A percentile compares a stretch with the other conserved stretches of the same genome.
These are phyloP conservation scores for Saccharomycopsis selenospora DNA, from an alignment of 805 yeast species.

Conservation along the genomic window DNA sequence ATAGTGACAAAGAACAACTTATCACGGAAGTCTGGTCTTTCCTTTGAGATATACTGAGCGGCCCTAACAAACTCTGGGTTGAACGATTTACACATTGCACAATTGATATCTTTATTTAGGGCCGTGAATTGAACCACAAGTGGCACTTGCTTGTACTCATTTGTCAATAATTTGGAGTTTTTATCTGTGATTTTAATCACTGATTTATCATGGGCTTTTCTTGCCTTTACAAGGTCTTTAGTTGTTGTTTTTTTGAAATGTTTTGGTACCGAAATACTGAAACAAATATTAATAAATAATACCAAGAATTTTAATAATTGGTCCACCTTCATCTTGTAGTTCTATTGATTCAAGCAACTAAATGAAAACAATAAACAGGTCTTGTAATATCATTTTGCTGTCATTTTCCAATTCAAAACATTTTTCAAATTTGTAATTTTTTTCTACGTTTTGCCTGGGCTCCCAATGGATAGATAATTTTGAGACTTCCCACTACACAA, in stretches of 20 bases:
- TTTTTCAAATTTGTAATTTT: too few relatives aligned
- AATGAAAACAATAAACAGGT: too few relatives aligned
- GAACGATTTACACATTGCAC: constrained; percentile 1
- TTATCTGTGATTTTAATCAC: background rate
- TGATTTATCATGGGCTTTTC: background rate
- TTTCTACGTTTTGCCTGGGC: too few relatives aligned
- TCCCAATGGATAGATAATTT: too few relatives aligned
- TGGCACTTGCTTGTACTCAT: background rate
- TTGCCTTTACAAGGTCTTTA: background rate
- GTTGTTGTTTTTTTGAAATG: background rate
- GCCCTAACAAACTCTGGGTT: background rate
- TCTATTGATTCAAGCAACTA: too few relatives aligned
- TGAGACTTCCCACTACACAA: too few relatives aligned
- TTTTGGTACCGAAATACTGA: background rate
- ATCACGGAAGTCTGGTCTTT: background rate
- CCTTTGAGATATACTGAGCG: background rate
- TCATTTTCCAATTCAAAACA: too few relatives aligned
- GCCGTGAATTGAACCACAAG: constrained; percentile 1
- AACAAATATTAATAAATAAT: too few relatives aligned
- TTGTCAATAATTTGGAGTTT: background rate
- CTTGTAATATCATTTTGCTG: too few relatives aligned
- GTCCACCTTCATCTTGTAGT: too few relatives aligned
- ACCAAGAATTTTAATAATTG: too few relatives aligned
- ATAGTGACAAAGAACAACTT: background rate
- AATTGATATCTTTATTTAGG: background rate